phyloP scores from a whole-genome alignment of 257 asterid species.

The Solanum gracilifrons region DNA sequence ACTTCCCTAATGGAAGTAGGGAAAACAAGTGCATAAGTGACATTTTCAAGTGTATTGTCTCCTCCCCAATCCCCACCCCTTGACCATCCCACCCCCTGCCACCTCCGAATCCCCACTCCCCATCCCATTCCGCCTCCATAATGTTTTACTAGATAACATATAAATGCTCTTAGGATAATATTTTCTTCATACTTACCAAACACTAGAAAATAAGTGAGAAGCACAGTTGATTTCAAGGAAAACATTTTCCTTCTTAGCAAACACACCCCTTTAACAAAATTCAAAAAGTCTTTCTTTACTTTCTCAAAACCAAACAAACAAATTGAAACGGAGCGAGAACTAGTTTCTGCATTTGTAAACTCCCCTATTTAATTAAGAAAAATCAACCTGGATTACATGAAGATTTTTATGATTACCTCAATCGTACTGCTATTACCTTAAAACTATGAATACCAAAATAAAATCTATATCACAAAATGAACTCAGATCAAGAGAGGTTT shows the following conservation, averaged over 20 bases:
- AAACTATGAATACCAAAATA: background rate
- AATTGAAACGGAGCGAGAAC: background rate
- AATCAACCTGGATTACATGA: background rate
- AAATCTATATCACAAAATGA: background rate
- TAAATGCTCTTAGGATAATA: background rate
- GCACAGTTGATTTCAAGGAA: background rate
- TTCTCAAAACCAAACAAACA: background rate
- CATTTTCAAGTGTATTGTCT: no score
- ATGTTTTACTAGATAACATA: background rate
- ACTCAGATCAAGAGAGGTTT: background rate
- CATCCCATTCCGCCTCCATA: background rate
- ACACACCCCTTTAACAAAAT: background rate
- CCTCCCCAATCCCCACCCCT: no score
- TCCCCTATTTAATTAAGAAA: background rate
- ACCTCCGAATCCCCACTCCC: no score
- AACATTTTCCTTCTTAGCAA: background rate
- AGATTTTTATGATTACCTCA: background rate
- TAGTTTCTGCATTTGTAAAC: background rate
- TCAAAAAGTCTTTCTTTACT: background rate
- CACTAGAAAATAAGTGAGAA: background rate
- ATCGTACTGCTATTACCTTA: background rate
- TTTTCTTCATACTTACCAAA: background rate
- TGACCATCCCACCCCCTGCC: no score
- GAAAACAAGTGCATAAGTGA: no score
- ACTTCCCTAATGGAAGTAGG: no score